These are phyloP conservation scores for Dryadomyces quercivorus DNA, from an alignment of 2,329 filamentous ascomycete genomes.

Conservation along the genomic window DNA sequence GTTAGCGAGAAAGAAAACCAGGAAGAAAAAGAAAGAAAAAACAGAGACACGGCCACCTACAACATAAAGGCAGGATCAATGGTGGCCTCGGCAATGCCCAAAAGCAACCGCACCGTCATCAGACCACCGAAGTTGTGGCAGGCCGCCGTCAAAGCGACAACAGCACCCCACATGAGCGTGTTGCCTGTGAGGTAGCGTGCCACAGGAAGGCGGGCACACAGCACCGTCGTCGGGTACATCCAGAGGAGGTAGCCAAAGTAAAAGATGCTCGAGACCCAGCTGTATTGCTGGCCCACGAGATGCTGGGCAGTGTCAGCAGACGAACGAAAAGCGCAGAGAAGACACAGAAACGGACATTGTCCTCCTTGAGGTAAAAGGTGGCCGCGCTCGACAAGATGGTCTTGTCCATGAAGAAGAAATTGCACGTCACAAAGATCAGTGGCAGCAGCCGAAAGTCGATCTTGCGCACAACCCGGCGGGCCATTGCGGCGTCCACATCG, in stretches of 20 bases:
- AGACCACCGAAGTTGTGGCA: conserved; percentile 24
- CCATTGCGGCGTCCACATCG: conserved; percentile 10
- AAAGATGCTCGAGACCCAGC: conserved; percentile 32
- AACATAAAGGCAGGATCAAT: conserved; percentile 40
- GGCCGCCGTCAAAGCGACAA: conserved; percentile 7
- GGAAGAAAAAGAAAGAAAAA: background rate
- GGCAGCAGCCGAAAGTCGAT: conserved; percentile 44
- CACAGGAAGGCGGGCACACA: conserved; percentile 8
- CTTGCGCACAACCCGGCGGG: conserved; percentile 33
- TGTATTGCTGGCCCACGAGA: conserved; percentile 30
- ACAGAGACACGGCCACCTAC: background rate
- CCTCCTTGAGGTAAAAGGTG: conserved; percentile 17
- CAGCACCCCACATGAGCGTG: conserved; percentile 8
- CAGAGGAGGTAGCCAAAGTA: conserved; percentile 29
- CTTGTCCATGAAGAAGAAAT: conserved; percentile 52
- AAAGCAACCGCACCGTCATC: conserved; percentile 36
- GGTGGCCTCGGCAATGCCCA: conserved; percentile 42
- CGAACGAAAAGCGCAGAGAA: background rate
- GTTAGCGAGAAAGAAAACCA: too few relatives aligned
- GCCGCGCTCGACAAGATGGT: conserved; percentile 37
- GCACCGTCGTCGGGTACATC: conserved; percentile 19
- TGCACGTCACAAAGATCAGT: conserved; percentile 44
- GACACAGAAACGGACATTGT: conserved; percentile 22
- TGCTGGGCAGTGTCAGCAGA: conserved; percentile 8
- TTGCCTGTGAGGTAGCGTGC: conserved; percentile 9